phyloP scores from a whole-genome alignment of 805 yeast species.

The Lachancea quebecensis region DNA sequence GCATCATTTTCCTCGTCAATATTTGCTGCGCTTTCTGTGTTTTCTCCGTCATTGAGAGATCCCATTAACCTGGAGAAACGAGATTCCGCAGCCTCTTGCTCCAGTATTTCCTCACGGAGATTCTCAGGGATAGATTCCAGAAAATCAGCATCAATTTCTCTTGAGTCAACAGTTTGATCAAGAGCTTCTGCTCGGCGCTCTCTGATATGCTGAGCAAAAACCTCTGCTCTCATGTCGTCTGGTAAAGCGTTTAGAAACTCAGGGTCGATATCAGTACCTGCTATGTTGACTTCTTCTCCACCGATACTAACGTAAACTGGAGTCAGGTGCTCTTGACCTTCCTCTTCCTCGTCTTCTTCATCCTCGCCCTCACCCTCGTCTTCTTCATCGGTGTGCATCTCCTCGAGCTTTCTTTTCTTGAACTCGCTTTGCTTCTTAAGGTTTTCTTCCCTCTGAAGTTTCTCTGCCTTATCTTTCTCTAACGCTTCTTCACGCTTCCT shows the following conservation, averaged over 20 bases:
- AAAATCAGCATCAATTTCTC: constrained; percentile 76
- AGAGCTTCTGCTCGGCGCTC: constrained; percentile 61
- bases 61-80: constrained; percentile 28
- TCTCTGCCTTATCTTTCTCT: constrained; percentile 29
- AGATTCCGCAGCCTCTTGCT: constrained; percentile 45
- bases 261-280: constrained; percentile 89
- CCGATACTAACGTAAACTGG: constrained; percentile 71
- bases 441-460: constrained; percentile 27
- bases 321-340: constrained; percentile 23
- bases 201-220: constrained; percentile 73
- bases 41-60: constrained; percentile 9
- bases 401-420: constrained; percentile 15
- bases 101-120: constrained; percentile 54
- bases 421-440: constrained; percentile 28
- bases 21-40: constrained; percentile 1
- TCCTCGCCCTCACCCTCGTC: constrained; percentile 15
- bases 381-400: constrained; percentile 26
- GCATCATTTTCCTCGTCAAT: constrained; percentile 16
- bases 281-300: constrained; percentile 72
- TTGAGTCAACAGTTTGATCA: constrained; percentile 37
- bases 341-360: constrained; percentile 10
- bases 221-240: constrained; percentile 89
- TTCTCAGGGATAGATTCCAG: constrained; percentile 70
- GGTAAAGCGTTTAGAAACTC: constrained; percentile 86
- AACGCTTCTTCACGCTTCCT: constrained; percentile 18